Conservation (phyloP, 164 flowering plant genomes). For the Umbellularia californica region DNA sequence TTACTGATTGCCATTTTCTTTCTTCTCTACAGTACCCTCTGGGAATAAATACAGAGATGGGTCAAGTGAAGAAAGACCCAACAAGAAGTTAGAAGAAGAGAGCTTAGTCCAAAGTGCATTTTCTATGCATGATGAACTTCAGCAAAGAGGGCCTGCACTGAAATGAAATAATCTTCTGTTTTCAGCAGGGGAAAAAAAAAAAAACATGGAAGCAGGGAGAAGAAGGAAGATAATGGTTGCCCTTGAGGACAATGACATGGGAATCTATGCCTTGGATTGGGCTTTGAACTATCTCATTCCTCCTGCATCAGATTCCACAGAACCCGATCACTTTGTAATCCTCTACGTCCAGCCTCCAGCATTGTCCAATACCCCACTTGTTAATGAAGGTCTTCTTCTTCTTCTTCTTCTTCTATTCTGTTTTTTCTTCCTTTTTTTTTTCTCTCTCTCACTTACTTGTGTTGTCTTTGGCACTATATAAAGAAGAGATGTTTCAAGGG, state of each 20-base stretch:
- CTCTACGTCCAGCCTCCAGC: background rate
- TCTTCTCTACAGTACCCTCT: too few species aligned
- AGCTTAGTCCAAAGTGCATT: background rate
- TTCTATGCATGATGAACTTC: background rate
- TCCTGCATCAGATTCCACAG: background rate
- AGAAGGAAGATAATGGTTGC: constrained; percentile 17
- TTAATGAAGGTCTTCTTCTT: constrained; percentile 11
- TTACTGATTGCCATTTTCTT: background rate
- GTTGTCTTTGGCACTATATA: background rate
- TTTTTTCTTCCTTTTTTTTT: background rate
- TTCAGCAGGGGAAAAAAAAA: background rate
- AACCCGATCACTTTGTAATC: constrained; percentile 11
- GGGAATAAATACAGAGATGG: background rate
- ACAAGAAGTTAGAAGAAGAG: background rate
- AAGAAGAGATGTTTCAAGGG: background rate
- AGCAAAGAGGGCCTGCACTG: background rate
- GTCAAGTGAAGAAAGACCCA: background rate
- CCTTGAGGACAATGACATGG: constrained; percentile 9
- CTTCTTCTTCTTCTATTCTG: background rate
- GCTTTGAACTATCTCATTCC: constrained; percentile 12
- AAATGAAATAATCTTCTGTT: background rate
- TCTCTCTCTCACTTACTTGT: background rate
- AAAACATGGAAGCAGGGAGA: constrained; percentile 8
- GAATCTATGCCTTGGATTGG: constrained; percentile 19
- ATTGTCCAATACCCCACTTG: background rate